Percentiles rank a stretch among this genome's conserved stretches.
Conservation (phyloP, 257 asterid species). For the Nicotiana tabacum region DNA sequence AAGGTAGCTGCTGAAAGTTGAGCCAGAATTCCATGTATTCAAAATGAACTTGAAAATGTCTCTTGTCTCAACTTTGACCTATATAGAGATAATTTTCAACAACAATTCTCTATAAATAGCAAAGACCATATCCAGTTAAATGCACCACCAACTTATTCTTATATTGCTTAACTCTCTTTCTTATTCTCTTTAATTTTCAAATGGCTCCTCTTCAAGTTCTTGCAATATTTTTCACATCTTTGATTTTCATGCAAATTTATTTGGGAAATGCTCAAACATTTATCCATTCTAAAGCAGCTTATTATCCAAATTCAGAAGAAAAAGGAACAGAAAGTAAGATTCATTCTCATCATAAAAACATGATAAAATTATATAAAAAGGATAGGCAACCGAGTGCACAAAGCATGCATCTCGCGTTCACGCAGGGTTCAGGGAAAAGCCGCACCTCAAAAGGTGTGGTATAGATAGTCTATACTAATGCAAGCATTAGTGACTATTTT, state of each 20-base stretch:
- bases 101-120: slow-evolving; percentile 36
- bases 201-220: slow-evolving; percentile 28
- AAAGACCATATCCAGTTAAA: slow-evolving; percentile 6
- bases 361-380: too few species aligned
- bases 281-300: slow-evolving; percentile 55
- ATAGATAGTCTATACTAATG: too few species aligned
- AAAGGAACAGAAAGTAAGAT: slow-evolving; percentile 69
- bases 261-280: slow-evolving; percentile 44
- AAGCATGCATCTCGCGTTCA: too few species aligned
- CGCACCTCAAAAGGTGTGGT: too few species aligned
- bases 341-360: background rate
- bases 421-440: too few species aligned
- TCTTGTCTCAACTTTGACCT: slow-evolving; percentile 24
- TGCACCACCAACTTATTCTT: slow-evolving; percentile 22
- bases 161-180: slow-evolving; percentile 14
- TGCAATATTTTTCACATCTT: slow-evolving; percentile 22
- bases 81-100: background rate
- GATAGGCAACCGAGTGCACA: too few species aligned
- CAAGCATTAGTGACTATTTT: too few species aligned
- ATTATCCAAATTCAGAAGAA: slow-evolving; percentile 67
- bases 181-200: slow-evolving; percentile 6
- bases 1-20: slow-evolving; percentile 22
- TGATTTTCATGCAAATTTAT: slow-evolving; percentile 27
- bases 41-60: slow-evolving; percentile 15
- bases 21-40: background rate